Evolutionary conservation across 169 alveolate species (phyloP).

Genomic region (Toxoplasma gondii): DNA sequence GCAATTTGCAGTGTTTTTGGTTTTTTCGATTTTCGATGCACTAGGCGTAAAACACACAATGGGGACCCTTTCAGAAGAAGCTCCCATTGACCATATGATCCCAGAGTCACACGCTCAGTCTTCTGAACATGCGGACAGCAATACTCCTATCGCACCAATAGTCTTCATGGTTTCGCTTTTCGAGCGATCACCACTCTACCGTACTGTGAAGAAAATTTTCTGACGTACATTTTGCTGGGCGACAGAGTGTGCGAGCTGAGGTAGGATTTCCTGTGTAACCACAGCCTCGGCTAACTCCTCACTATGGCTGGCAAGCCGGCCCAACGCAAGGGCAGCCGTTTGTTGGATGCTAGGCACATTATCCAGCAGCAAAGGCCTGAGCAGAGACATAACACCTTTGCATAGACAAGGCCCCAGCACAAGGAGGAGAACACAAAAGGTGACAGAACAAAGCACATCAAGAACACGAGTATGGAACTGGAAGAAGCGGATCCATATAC

Average conservation of each 20-base stretch:
- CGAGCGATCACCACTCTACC: too few species aligned
- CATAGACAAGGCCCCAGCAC: neutral
- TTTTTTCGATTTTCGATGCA: too few species aligned
- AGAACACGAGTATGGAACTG: neutral
- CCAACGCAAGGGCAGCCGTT: constrained; percentile 94
- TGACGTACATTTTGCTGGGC: constrained; percentile 85
- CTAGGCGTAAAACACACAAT: too few species aligned
- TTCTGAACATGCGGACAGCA: too few species aligned
- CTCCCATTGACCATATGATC: too few species aligned
- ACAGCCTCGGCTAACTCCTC: constrained; percentile 94
- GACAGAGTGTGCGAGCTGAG: constrained; percentile 90
- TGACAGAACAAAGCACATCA: too few species aligned
- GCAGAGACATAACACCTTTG: constrained; percentile 88
- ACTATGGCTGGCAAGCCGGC: constrained; percentile 92
- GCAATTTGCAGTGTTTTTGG: too few species aligned
- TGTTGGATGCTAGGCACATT: constrained; percentile 92
- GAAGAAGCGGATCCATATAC: neutral
- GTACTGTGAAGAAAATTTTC: too few species aligned
- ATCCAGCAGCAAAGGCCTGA: constrained; percentile 91
- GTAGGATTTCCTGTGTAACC: constrained; percentile 91
- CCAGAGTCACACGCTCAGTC: too few species aligned
- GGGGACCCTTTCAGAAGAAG: too few species aligned
- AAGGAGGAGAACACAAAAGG: neutral
- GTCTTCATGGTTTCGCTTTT: too few species aligned
- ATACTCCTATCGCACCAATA: too few species aligned